Evolutionary conservation across 345 rosid genomes (phyloP).

Genomic region (Pugionium dolabratum): DNA sequence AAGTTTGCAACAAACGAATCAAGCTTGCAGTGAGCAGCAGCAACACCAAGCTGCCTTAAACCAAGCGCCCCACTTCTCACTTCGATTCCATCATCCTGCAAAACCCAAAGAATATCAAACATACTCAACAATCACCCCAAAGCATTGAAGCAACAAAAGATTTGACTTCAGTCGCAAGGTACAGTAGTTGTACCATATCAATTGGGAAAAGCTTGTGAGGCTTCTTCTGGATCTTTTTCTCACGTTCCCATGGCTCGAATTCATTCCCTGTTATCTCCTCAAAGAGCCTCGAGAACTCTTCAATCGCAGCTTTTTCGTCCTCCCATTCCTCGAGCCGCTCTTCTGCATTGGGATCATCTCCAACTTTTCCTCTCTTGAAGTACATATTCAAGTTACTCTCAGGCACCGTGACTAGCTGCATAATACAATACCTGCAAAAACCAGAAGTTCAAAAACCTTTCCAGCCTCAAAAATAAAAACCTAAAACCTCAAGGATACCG

Average conservation of each 20-base stretch:
- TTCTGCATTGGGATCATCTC: slow-evolving; percentile 59
- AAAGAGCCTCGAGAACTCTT: slow-evolving; percentile 64
- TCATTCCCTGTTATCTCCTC: slow-evolving; percentile 79
- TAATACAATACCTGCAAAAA: slow-evolving; percentile 57
- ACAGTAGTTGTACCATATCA: slow-evolving; percentile 60
- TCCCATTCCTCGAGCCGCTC: slow-evolving; percentile 82
- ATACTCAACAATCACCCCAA: neutral
- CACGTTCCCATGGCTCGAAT: slow-evolving; percentile 83
- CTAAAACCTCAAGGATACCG: neutral
- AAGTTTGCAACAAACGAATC: slow-evolving; percentile 68
- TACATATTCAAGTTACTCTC: slow-evolving; percentile 60
- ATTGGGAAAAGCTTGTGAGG: slow-evolving; percentile 57
- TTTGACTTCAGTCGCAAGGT: neutral
- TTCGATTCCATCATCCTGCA: slow-evolving; percentile 71
- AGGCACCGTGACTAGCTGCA: slow-evolving; percentile 65
- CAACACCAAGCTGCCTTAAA: slow-evolving; percentile 64
- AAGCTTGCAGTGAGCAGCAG: slow-evolving; percentile 63
- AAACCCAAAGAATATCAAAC: neutral
- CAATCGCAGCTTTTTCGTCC: slow-evolving; percentile 52
- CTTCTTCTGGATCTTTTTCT: slow-evolving; percentile 72
- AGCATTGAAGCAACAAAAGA: neutral
- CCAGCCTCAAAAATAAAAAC: too few relatives aligned
- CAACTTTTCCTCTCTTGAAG: slow-evolving; percentile 72
- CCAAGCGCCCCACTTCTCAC: slow-evolving; percentile 77
- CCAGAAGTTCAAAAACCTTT: neutral